A percentile compares a stretch with the other conserved stretches of the same genome.
Conservation (phyloP, 1,139 yeast genomes). For the Diutina rugosa region DNA sequence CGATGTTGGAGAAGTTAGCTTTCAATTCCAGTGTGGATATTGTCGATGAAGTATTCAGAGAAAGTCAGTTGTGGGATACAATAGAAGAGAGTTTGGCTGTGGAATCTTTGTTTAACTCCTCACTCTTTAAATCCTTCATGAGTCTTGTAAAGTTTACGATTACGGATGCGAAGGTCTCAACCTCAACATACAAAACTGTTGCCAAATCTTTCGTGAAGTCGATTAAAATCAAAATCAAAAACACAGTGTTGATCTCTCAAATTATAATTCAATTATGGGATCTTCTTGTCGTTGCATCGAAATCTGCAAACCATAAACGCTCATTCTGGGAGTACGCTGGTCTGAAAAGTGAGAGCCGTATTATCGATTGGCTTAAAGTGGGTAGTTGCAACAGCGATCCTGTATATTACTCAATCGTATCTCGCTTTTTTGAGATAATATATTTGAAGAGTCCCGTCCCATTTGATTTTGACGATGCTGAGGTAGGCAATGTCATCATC, state of each 20-base stretch:
- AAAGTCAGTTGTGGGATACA: slow-evolving; percentile 33
- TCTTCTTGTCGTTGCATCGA: slow-evolving; percentile 9
- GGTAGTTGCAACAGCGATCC: slow-evolving; percentile 38
- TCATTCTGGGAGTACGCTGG: slow-evolving; percentile 44
- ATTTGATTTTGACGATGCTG: not conserved
- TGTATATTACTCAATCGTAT: not conserved
- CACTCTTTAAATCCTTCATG: slow-evolving; percentile 32
- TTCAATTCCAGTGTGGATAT: slow-evolving; percentile 7
- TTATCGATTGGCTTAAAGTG: slow-evolving; percentile 31
- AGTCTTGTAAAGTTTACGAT: slow-evolving; percentile 16
- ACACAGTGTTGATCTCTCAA: slow-evolving; percentile 26
- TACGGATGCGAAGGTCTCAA: slow-evolving; percentile 4
- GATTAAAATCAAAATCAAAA: slow-evolving; percentile 23
- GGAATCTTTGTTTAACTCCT: slow-evolving; percentile 4
- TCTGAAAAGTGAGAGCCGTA: slow-evolving; percentile 22
- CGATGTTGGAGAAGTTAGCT: slow-evolving; percentile 32
- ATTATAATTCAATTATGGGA: slow-evolving; percentile 37
- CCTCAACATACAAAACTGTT: slow-evolving; percentile 18
- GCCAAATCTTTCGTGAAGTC: slow-evolving; percentile 40
- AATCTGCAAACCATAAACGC: slow-evolving; percentile 17
- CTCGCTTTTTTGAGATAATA: not conserved
- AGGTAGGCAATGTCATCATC: not conserved
- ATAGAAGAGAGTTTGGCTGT: slow-evolving; percentile 13
- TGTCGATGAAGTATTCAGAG: slow-evolving; percentile 9
- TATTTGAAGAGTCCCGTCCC: not conserved